A percentile compares a stretch with the other conserved stretches of the same genome.
Conservation (phyloP, 495 filamentous ascomycete genomes). For the Xylaria intraflava region DNA sequence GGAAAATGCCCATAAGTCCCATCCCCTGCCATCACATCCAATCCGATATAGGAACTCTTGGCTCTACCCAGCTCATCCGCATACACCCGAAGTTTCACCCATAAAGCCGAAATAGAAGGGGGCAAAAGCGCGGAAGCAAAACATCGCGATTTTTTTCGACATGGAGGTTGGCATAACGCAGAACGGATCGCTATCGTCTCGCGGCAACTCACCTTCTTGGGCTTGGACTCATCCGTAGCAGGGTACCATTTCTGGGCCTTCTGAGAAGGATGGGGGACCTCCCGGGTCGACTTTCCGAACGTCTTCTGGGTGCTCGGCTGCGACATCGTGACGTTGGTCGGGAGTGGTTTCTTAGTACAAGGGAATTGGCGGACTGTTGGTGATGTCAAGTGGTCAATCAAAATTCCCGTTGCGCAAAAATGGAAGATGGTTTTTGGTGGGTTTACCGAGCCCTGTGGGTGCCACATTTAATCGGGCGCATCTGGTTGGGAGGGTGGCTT, state of each 20-base stretch:
- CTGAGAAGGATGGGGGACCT: slow-evolving; percentile 71
- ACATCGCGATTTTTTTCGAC: background rate
- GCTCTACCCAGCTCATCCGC: background rate
- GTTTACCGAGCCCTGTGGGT: slow-evolving; percentile 34
- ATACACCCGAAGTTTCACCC: background rate
- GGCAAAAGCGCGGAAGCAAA: background rate
- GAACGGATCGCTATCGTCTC: slow-evolving; percentile 10
- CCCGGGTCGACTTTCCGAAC: slow-evolving; percentile 94
- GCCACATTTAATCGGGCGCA: slow-evolving; percentile 16
- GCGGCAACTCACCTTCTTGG: slow-evolving; percentile 76
- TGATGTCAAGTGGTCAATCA: slow-evolving; percentile 26
- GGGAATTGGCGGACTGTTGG: slow-evolving; percentile 24
- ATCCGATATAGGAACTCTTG: slow-evolving; percentile 10
- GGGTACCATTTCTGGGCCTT: slow-evolving; percentile 99
- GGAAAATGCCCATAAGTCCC: background rate
- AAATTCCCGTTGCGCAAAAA: slow-evolving; percentile 31
- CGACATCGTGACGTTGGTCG: slow-evolving; percentile 57
- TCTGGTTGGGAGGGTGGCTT: slow-evolving; percentile 16
- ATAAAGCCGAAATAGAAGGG: background rate
- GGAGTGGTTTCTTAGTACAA: slow-evolving; percentile 27
- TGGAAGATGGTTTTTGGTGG: slow-evolving; percentile 30
- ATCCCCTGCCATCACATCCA: slow-evolving; percentile 1
- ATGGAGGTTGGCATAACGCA: background rate
- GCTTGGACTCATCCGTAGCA: slow-evolving; percentile 82
- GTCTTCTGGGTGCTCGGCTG: slow-evolving; percentile 72